Percentiles rank a stretch among this genome's conserved stretches.
Evolutionary conservation across 2,329 filamentous ascomycete genomes (phyloP).

Genomic region (Sporothrix inflata): DNA sequence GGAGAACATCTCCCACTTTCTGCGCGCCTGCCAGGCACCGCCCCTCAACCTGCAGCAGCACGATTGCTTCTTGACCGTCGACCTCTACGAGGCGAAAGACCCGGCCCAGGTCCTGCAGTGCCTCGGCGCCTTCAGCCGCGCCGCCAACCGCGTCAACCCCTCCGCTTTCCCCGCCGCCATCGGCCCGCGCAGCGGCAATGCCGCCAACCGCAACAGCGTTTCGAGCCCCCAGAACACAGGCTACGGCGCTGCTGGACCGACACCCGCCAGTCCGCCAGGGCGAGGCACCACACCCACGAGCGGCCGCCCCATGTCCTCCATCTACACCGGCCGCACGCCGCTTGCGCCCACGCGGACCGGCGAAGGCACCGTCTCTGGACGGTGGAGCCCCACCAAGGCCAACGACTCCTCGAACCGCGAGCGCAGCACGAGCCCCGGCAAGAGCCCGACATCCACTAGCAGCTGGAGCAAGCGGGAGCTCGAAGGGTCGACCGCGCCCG

Average conservation of each 20-base stretch:
- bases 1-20: slow-evolving; percentile 98
- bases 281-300: slow-evolving; percentile 14
- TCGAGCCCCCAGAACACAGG: slow-evolving; percentile 47
- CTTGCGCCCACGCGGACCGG: slow-evolving; percentile 56
- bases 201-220: slow-evolving; percentile 61
- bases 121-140: slow-evolving; percentile 85
- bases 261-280: slow-evolving; percentile 4
- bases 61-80: slow-evolving; percentile 95
- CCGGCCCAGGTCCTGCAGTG: slow-evolving; percentile 95
- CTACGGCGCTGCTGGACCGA: slow-evolving; percentile 50
- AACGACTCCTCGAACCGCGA: slow-evolving; percentile 44
- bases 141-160: slow-evolving; percentile 75
- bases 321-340: slow-evolving; percentile 48
- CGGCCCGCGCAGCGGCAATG: slow-evolving; percentile 61
- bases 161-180: slow-evolving; percentile 74
- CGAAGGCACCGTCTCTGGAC: slow-evolving; percentile 53
- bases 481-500: slow-evolving; percentile 78
- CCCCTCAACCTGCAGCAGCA: slow-evolving; percentile 89
- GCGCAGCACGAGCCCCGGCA: slow-evolving; percentile 63
- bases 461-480: slow-evolving; percentile 90
- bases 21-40: slow-evolving; percentile 80
- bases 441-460: slow-evolving; percentile 65
- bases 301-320: slow-evolving; percentile 46
- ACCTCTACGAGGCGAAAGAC: slow-evolving; percentile 93
- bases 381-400: slow-evolving; percentile 60